Base-by-base conservation (phyloP, 306 rosid genomes). In the Fragaria nilgerrensis region DNA sequence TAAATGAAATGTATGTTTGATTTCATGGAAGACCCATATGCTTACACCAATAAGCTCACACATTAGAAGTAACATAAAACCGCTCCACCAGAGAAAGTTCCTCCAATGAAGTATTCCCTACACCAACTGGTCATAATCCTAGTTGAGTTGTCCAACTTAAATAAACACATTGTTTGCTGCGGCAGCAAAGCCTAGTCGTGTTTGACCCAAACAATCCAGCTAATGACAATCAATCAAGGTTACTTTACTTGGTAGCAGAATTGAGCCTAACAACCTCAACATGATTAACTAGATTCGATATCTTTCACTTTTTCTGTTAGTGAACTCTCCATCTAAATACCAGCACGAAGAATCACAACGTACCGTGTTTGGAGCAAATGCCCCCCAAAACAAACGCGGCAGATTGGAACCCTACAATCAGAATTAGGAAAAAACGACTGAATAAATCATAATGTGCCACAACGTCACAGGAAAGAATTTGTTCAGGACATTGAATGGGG, bases 321-420 rank as follows among this genome's bases (percentile, higher is more conserved):
- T 11, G 13, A 58, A 58, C 34, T 48, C 16, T 72, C 23, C 1
- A 39, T 76, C 65, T 8, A 52, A 50, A 36, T 7, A 25, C 49
- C 58, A 20, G 20, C 36, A 37, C 19, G 15, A n/a, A 34, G 41
- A 59, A 56, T 59, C 56, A 70, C 43, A 79, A 47, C 87, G 73
- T 92, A 94, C 98, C 73, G 88, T 84, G 73, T 89, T 79, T 77
- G 94, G 92, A 73, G 88, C 12, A 74, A 94, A 94, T 39, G 96
- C 96, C 47, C 98, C 98, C 90, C 92, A 92, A 72, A 81, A 94
- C 71, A 92, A 80, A 58, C 98, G 94, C 43, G 98, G 98, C 82
- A 86, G 82, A 89, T 92, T 84, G 6, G 98, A 94, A 63, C 96
- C 97, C 98, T 94, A 85, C 37, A 70, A 78, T 55, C 70, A 48